phyloP scores from a whole-genome alignment of 2,329 filamentous ascomycete genomes.

The Pezicula rhizophila region DNA sequence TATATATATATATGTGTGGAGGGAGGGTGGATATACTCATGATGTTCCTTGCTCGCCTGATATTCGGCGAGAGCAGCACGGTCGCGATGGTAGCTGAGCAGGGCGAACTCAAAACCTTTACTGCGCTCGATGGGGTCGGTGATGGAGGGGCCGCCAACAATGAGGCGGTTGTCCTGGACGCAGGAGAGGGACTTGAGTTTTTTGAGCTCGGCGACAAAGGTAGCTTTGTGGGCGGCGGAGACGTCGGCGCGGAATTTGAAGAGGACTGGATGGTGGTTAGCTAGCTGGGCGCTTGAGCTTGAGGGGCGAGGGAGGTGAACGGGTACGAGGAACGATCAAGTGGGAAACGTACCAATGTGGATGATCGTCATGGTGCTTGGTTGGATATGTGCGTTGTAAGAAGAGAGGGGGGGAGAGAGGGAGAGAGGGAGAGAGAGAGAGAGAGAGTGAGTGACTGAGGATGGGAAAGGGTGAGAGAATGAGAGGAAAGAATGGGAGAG shows the following conservation, averaged over 20 bases:
- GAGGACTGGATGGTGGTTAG: too few relatives aligned
- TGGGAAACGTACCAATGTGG: too few relatives aligned
- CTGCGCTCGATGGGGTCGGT: conserved; percentile 13
- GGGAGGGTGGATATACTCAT: conserved; percentile 4
- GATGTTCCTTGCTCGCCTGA: conserved; percentile 16
- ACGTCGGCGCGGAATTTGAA: conserved; percentile 14
- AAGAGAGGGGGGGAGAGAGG: too few relatives aligned
- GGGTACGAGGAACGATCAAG: too few relatives aligned
- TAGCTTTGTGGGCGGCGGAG: conserved; percentile 9
- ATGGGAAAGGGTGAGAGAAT: too few relatives aligned
- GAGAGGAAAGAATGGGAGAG: too few relatives aligned
- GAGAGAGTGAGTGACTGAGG: too few relatives aligned
- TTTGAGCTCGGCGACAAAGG: conserved; percentile 11
- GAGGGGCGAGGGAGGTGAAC: too few relatives aligned
- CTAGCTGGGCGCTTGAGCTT: too few relatives aligned
- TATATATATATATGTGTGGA: neutral
- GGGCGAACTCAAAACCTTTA: conserved; percentile 15
- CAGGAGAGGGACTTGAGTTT: conserved; percentile 12
- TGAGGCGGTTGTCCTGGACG: conserved; percentile 12
- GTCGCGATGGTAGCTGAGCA: conserved; percentile 17
- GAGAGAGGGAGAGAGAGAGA: too few relatives aligned
- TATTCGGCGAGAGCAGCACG: conserved; percentile 13
- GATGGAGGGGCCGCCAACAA: conserved; percentile 16
- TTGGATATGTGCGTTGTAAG: too few relatives aligned
- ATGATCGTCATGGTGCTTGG: too few relatives aligned